phyloP scores from a whole-genome alignment of 805 yeast genomes.

The Cyberlindnera lachancei region DNA sequence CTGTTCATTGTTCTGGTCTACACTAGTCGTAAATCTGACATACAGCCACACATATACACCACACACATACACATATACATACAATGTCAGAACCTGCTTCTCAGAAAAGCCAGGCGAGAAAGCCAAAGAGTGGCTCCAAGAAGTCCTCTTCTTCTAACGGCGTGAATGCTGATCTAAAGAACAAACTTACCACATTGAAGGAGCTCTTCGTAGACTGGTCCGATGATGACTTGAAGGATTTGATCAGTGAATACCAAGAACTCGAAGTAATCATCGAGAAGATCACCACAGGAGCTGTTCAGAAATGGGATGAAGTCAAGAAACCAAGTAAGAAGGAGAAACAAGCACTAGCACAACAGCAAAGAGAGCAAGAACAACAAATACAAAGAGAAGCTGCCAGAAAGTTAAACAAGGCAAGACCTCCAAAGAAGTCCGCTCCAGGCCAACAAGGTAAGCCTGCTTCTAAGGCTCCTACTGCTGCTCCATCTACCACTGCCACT shows the following conservation, averaged over 20 bases:
- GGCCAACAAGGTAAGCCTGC: conserved; percentile 3
- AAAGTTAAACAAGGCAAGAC: conserved; percentile 13
- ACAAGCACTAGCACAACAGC: conserved; percentile 18
- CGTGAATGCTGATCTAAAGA: conserved; percentile 25
- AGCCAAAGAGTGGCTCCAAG: conserved; percentile 31
- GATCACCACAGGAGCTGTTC: conserved; percentile 83
- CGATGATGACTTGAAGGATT: conserved; percentile 68
- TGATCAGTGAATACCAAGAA: conserved; percentile 70
- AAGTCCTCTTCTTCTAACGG: conserved; percentile 40
- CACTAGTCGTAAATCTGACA: too few relatives aligned
- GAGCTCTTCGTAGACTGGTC: conserved; percentile 97
- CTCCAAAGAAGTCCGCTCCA: conserved; percentile 11
- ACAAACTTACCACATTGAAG: conserved; percentile 46
- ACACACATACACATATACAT: conserved; percentile 1
- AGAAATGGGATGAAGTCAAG: conserved; percentile 91
- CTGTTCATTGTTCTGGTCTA: too few relatives aligned
- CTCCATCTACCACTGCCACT: conserved; percentile 13
- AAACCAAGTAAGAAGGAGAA: conserved; percentile 53
- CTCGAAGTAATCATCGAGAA: conserved; percentile 76
- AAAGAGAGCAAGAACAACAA: conserved; percentile 16
- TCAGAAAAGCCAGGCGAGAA: conserved; percentile 16
- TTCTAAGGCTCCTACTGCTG: conserved; percentile 6
- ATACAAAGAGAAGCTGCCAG: conserved; percentile 17
- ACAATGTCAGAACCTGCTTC: conserved; percentile 16
- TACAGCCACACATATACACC: conserved; percentile 1